Percentiles rank a stretch among this genome's conserved stretches.
Evolutionary conservation across 2,329 filamentous ascomycete genomes (phyloP).

Genomic region (Penicillium oxalicum): DNA sequence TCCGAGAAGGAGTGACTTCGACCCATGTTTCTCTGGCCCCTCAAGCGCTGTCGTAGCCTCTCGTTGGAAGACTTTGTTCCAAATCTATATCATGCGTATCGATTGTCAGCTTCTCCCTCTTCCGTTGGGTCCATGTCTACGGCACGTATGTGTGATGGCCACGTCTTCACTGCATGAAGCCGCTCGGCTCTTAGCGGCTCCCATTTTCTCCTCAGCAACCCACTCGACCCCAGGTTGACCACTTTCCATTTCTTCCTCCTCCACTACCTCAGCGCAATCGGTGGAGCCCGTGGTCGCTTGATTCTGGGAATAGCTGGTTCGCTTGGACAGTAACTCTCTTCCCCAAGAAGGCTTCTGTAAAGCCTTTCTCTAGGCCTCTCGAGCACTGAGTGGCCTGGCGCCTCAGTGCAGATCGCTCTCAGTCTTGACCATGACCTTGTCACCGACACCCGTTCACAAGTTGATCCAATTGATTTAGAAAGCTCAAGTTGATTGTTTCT

Average conservation of each 20-base stretch:
- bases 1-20: no score
- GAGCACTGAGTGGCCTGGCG: slow-evolving; percentile 28
- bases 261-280: slow-evolving; percentile 4
- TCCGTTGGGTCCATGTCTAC: slow-evolving; percentile 5
- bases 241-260: slow-evolving; percentile 3
- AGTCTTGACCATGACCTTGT: slow-evolving; percentile 28
- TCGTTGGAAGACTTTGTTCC: no score
- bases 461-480: slow-evolving; percentile 14
- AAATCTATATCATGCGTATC: no score
- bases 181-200: slow-evolving; percentile 22
- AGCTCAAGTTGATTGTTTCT: background rate
- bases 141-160: slow-evolving; percentile 16
- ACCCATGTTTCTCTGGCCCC: no score
- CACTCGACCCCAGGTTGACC: slow-evolving; percentile 10
- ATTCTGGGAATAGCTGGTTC: background rate
- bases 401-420: slow-evolving; percentile 28
- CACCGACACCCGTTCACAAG: slow-evolving; percentile 11
- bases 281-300: slow-evolving; percentile 3
- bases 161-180: slow-evolving; percentile 21
- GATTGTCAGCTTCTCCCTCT: background rate
- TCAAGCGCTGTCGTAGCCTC: no score
- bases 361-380: slow-evolving; percentile 4
- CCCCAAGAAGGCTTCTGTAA: no score
- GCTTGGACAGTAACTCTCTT: background rate
- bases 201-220: slow-evolving; percentile 21